Conservation (phyloP, 257 asterid genomes). For the Asclepias syriaca region DNA sequence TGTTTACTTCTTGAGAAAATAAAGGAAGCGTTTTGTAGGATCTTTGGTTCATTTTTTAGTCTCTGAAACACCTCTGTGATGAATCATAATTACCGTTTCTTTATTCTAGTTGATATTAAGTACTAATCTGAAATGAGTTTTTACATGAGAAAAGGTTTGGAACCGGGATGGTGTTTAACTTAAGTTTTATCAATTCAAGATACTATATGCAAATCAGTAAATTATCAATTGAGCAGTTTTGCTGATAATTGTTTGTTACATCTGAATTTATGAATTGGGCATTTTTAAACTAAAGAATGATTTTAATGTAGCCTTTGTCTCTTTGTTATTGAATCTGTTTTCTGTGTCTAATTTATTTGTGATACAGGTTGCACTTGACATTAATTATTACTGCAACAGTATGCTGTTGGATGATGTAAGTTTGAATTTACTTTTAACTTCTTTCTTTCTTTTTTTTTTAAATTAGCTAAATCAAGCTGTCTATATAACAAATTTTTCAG, state of each 20-base stretch:
- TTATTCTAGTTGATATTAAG: not conserved
- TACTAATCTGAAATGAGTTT: not conserved
- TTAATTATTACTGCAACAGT: conserved; percentile 90
- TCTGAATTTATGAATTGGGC: not conserved
- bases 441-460: conserved; percentile 21
- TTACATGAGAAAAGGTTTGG: not conserved
- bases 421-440: conserved; percentile 11
- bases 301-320: not conserved
- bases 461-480: not conserved
- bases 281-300: not conserved
- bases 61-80: not conserved
- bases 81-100: not conserved
- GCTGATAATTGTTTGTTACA: not conserved
- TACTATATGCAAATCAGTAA: not conserved
- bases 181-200: not conserved
- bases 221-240: not conserved
- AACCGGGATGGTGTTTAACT: not conserved
- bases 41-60: not conserved
- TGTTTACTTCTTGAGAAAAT: not conserved
- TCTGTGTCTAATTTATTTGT: conserved; percentile 15
- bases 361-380: conserved; percentile 82
- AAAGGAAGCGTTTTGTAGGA: not conserved
- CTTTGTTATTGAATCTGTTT: not conserved
- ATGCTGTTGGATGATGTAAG: conserved; percentile 99
- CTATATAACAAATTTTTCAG: not conserved